Conservation (phyloP, 352 stramenopile species). For the Phytophthora multivora region DNA sequence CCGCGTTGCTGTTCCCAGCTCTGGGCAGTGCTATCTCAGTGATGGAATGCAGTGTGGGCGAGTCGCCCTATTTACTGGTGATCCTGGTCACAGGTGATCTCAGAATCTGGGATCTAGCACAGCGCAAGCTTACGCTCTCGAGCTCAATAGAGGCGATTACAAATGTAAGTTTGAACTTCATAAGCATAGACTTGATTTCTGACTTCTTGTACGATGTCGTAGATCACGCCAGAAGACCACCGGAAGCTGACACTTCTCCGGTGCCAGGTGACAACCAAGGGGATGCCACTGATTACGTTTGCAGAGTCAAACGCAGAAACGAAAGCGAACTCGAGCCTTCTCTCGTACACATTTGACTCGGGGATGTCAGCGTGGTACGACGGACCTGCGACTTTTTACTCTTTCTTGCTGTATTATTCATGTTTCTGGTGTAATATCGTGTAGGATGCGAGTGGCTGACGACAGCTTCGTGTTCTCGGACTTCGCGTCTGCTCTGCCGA, state of each 20-base stretch:
- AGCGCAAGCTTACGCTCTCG: constrained; percentile 53
- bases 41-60: constrained; percentile 68
- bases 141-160: constrained; percentile 73
- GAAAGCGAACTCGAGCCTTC: constrained; percentile 56
- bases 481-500: constrained; percentile 75
- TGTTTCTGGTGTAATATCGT: not conserved
- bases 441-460: constrained; percentile 87
- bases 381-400: not conserved
- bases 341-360: constrained; percentile 83
- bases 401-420: not conserved
- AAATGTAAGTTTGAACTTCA: constrained; percentile 35
- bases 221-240: constrained; percentile 30
- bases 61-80: constrained; percentile 76
- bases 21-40: constrained; percentile 66
- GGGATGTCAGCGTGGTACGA: constrained; percentile 76
- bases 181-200: not conserved
- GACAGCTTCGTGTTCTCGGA: constrained; percentile 88
- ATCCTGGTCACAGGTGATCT: constrained; percentile 62
- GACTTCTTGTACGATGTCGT: constrained; percentile 1
- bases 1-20: constrained; percentile 34
- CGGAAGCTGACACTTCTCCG: constrained; percentile 71
- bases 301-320: constrained; percentile 60
- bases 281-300: constrained; percentile 86
- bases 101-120: constrained; percentile 76
- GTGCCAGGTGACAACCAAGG: constrained; percentile 69